Base-by-base conservation (phyloP, 805 yeast genomes). In the Debaryomyces hansenii region DNA sequence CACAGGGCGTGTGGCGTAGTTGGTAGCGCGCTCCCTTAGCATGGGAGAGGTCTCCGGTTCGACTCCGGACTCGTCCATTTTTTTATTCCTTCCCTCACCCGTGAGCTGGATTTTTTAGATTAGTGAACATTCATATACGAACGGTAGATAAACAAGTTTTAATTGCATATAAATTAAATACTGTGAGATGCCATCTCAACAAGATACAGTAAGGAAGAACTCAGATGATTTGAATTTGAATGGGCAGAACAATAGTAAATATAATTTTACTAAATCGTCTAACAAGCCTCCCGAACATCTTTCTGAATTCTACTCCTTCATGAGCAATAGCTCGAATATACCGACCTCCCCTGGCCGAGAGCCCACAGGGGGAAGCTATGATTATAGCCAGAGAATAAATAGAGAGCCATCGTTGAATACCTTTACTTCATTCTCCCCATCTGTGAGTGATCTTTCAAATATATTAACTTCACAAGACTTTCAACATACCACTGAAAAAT, bases 1-100 rank as follows among this genome's bases (percentile, higher is more conserved):
- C 20, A 14, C 24, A 20, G 65, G 85, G 86, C 85, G 83, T 78
- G 83, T 82, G 84, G 87, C 85, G 85, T 78, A 82, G 87, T 80
- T 81, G 87, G 87, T 82, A 82, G 85, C 85, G 85, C 86, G 85
- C 75, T 63, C 67, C 59, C 68, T 63, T 63, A 59, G 68, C 68
- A 63, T 63, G 69, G 61, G 69, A 64, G 64, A 64, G 69, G 69
- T 64, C 69, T 63, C 67, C 63, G 68, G 68, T 63, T 57, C 61
- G 61, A 57, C 55, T 57, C 61, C 59, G 58, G 59, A 54, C 59
- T 55, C 61, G 61, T 57, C 61, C 61, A 57, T 42, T 46, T 40
- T 51, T 53, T 51, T 55, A 58, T n/a, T n/a, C 18, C 4, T 33
- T 24, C 7, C 7, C 27, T 24, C 27, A 24, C 10, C 4, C 14